Base-by-base conservation (phyloP, 331 rosid species). In the Prunus yedoensis region DNA sequence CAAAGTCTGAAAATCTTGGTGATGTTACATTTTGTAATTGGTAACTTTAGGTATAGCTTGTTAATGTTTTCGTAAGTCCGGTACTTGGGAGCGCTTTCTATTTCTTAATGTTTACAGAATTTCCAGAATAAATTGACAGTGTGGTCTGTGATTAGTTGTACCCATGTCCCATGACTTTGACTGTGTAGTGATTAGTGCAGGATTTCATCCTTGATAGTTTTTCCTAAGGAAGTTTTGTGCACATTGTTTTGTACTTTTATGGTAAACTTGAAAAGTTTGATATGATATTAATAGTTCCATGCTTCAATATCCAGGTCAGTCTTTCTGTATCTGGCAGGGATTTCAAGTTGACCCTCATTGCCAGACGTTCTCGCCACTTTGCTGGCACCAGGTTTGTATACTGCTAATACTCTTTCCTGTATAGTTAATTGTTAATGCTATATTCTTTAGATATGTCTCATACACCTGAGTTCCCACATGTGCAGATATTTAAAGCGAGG, bases 321-420 rank as follows among this genome's bases (percentile, higher is more conserved):
- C 94, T 95, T 77, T 83, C 93, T 66, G 74, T 87, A 59, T 83
- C 91, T 73, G 96, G 83, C 63, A 83, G 80, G 77, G 82, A 88
- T 67, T 84, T 95, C 74, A 86, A 84, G 78, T 70, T 95, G 82
- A 92, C 82, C 62, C 76, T 92, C 81, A 92, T 95, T 84, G 96
- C 96, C 77, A 89, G 99, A 74, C 97, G 99, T 56, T 95, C 99
- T 47, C 89, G 97, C 41, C 99, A 92, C 81, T 95, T 88, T 87
- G 99, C 97, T 72, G 99, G 99, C 78, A 92, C 99, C 83, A 91
- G 99, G 99, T 95, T 71, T 71, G 85, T 63, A 20, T 71, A 70
- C 58, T 47, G 73, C 63, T 68, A 0, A 46, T 64, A 35, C 53
- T 84, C 62, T 77, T 68, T 80, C 27, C 43, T 64, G 7, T 28